Base-by-base conservation (phyloP, 805 yeast species). In the Sugiyamaella chiloensis region DNA sequence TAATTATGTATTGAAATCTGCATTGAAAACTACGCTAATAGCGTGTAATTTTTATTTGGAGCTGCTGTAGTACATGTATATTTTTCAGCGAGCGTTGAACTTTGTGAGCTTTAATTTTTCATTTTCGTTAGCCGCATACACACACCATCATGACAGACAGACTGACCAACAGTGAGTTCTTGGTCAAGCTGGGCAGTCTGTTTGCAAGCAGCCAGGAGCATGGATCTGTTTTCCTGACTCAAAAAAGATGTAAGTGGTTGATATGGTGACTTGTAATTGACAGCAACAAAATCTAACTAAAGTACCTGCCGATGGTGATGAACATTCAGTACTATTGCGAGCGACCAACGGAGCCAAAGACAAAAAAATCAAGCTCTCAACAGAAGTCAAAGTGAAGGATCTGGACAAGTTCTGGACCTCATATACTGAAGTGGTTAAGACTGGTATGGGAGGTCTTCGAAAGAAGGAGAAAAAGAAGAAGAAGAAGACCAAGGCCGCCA, bases 381-480 rank as follows among this genome's bases (percentile, higher is more conserved):
- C 97, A 0, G 78, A 83, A 9, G 89, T 90, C 5, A 76, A 76
- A 23, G 70, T 81, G 0, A 76, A 72, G 1, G 67, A 76, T 2
- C 69, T 90, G 54, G 87, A 82, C 53, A 63, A 70, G 50, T 90
- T 90, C 63, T 90, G 96, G 96, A 63, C 65, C 36, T 81, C 80
- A 21, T 90, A 89, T 66, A 68, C 87, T 1, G 80, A 79, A 36
- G 77, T 77, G 0, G 72, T 89, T 47, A 89, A 87, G 62, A 61
- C 72, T 19, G 90, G 93, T 3, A 79, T 86, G 64, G 69, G 70
- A 2, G 96, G 96, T 1, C 73, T 90, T 64, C 77, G 80, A 61
- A 87, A 84, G 76, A 88, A 87, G 70, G 87, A 85, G 51, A 87
- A 87, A 73, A 81, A 81, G 67, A 82, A 80, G 73, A 77, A 75